Conservation (phyloP, 2,329 filamentous ascomycete genomes). For the Zymoseptoria tritici region DNA sequence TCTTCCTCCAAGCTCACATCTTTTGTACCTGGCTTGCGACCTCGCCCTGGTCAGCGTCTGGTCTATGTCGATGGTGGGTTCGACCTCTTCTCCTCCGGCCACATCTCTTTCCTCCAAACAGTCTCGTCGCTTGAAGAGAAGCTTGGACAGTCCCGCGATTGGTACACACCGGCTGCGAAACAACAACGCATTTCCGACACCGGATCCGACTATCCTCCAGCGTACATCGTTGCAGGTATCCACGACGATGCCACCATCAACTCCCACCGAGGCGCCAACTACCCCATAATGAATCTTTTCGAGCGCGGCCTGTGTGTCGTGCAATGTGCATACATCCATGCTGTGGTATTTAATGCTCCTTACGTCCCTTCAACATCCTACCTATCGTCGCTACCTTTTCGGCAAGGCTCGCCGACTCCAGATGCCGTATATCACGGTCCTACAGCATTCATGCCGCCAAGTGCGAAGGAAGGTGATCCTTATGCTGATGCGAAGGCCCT, state of each 20-base stretch:
- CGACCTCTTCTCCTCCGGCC: constrained; percentile 91
- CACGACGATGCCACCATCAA: constrained; percentile 96
- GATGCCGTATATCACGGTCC: constrained; percentile 91
- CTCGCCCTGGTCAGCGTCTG: constrained; percentile 70
- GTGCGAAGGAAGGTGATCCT: constrained; percentile 35
- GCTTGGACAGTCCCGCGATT: constrained; percentile 59
- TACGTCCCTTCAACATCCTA: constrained; percentile 78
- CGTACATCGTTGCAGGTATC: constrained; percentile 85
- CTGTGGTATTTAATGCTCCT: constrained; percentile 82
- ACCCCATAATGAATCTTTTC: constrained; percentile 99
- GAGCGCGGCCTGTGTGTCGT: constrained; percentile 92
- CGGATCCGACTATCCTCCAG: constrained; percentile 69
- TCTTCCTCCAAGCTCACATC: constrained; percentile 38
- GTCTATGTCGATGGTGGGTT: constrained; percentile 96
- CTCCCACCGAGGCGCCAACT: constrained; percentile 93
- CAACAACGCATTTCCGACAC: constrained; percentile 54
- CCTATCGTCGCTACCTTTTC: constrained; percentile 63
- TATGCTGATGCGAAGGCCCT: constrained; percentile 74
- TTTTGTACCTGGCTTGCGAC: constrained; percentile 63
- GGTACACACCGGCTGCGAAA: constrained; percentile 61
- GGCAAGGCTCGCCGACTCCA: constrained; percentile 48
- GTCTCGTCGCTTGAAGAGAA: constrained; percentile 69
- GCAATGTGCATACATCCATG: constrained; percentile 88
- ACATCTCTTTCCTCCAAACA: constrained; percentile 84
- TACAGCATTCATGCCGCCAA: constrained; percentile 72